Evolutionary conservation across 75 land plant genomes (phyloP).

Genomic region (Ceratopteris richardii): DNA sequence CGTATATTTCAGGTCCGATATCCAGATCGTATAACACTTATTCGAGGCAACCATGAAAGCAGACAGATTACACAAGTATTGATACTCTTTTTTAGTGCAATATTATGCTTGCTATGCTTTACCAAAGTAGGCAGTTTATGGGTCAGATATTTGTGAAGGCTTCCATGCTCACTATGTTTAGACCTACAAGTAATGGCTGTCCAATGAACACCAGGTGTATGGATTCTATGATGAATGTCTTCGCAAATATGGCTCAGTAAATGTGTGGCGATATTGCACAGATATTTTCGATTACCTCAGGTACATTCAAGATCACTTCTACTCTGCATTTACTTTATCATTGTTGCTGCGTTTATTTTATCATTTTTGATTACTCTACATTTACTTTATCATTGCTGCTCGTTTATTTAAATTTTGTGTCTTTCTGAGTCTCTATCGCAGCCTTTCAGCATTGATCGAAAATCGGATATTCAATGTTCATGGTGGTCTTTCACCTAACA

Average conservation of each 20-base stretch:
- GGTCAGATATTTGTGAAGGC: no score
- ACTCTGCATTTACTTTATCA: no score
- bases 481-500: conserved; percentile 96
- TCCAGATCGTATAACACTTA: conserved; percentile 96
- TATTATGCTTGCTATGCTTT: no score
- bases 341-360: no score
- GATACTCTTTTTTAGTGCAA: neutral
- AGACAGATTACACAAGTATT: conserved; percentile 99
- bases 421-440: conserved; percentile 14
- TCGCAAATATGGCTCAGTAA: conserved; percentile 97
- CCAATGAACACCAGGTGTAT: conserved; percentile 54
- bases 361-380: no score
- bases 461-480: conserved; percentile 93
- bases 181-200: no score
- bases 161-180: neutral
- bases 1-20: conserved; percentile 66
- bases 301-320: conserved; percentile 19
- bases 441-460: conserved; percentile 97
- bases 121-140: no score
- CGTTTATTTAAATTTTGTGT: no score
- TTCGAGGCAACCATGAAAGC: conserved; percentile 99
- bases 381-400: no score
- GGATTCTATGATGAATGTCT: conserved; percentile 99
- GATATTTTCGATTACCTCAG: conserved; percentile 98
- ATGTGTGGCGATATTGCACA: conserved; percentile 99